Base-by-base conservation (phyloP, 176 grass and related monocot species). In the Chloris gayana region DNA sequence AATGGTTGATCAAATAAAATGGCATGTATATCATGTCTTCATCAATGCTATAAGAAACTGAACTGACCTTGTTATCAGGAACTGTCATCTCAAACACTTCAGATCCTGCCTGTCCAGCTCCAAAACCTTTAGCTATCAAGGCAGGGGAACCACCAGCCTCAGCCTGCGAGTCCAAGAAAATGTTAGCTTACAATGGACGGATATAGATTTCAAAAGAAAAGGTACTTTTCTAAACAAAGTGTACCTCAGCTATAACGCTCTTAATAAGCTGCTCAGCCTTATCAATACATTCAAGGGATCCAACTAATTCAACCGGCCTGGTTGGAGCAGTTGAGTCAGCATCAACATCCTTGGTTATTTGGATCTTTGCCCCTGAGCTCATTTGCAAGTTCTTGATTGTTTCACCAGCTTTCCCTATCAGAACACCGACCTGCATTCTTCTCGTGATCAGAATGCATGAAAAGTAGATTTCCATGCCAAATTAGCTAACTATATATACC, bases 331-430 rank as follows among this genome's bases (percentile, higher is more conserved):
- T 69, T 18, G 84, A 35, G 75, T 88, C 70, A 45, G 74, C 88
- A 15, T 99, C 90, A 1, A 56, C 59, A 11, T 99, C 96, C 87
- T 91, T 99, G 64, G 91, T 94, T 58, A 99, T 95, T 81, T 99
- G 96, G 39, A 99, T 99, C 92, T 94, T 91, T 4, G 93, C 87
- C 5, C 93, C 93, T 0, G 96, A 99, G 77, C 73, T 93, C 14
- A 59, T 62, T 76, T 99, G 96, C 63, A 99, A 70, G 76, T 88
- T 91, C 67, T 74, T 95, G 68, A 99, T 95, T n/a, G 93, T 99
- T 38, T 99, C 96, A 27, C 96, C 96, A 49, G 84, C 22, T 84
- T 99, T 99, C 42, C 96, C 96, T 39, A 99, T 99, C 42, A 99
- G 73, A 12, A 99, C 92, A 73, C 96, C 93, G 10, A 99, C 96